Evolutionary conservation across 345 rosid species (phyloP), one percentile per base, ranked within the genome.

Genomic region (Corchorus olitorius): DNA sequence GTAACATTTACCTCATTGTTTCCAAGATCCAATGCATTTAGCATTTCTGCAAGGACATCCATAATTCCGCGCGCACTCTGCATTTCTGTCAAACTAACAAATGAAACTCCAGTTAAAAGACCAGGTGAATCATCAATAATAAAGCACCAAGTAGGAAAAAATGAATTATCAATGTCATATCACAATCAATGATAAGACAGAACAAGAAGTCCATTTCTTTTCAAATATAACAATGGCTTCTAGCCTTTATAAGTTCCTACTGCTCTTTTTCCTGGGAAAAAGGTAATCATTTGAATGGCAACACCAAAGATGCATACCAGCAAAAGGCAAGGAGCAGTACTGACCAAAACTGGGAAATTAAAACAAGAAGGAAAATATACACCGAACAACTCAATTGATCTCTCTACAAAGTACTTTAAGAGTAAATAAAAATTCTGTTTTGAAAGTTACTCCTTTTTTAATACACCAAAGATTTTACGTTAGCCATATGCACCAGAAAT

Each of bases 31-130:
- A 97, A 60, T 70, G 98, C 99, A 89, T 61, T 94, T 71, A 97
- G 88, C 98, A 94, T 97, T 86, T 97, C 99, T n/a, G 96, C 82
- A 80, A 97, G 97, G 67, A 97, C 98, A 79, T 97, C 99, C 97
- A 97, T 89, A 65, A 94, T 89, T 71, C 97, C 98, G 63, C 96
- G 92, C 35, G 99, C 99, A 85, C 92, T 97, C 83, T 97, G 99
- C 82, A 94, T 91, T 88, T 97, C 99, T 65, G 96, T 83, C 93
- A 94, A 77, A 84, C 99, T 97, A 74, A 82, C 46, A 82, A 83
- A 84, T 61, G 41, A 79, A 81, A 75, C 61, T 85, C 69, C 74
- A 77, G 74, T 79, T 58, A 81, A 79, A 66, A 74, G 7, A 54
- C 50, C 61, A 73, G 49, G 78, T 35, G 33, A 75, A 75, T 58